Evolutionary conservation across 345 rosid species (phyloP).

Genomic region (Combretum micranthum): DNA sequence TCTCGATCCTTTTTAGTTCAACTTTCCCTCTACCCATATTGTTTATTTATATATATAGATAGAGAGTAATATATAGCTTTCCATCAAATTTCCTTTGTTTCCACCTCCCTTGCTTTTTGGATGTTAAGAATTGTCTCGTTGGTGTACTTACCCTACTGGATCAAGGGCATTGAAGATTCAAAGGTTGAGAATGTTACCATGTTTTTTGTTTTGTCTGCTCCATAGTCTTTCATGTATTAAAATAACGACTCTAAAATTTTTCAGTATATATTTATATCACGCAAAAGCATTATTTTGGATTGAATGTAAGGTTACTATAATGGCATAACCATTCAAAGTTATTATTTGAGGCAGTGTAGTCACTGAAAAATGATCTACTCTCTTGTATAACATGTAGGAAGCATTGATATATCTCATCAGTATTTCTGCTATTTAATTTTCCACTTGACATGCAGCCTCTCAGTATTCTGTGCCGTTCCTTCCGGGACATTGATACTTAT

Average conservation of each 20-base stretch:
- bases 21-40: constrained; percentile 70
- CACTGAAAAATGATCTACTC: no score
- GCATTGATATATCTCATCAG: background rate
- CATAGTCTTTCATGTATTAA: background rate
- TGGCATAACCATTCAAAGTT: background rate
- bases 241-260: background rate
- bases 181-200: constrained; percentile 37
- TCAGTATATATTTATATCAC: no score
- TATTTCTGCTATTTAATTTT: constrained; percentile 8
- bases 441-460: constrained; percentile 57
- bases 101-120: background rate
- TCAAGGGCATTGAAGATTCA: constrained; percentile 69
- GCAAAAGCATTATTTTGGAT: no score
- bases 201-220: background rate
- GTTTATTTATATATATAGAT: no score
- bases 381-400: no score
- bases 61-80: background rate
- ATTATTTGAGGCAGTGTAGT: background rate
- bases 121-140: constrained; percentile 6
- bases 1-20: constrained; percentile 84
- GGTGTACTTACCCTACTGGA: constrained; percentile 43
- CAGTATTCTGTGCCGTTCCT: constrained; percentile 79
- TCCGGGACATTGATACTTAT: constrained; percentile 72
- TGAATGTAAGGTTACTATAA: background rate
- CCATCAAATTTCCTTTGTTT: background rate